Evolutionary conservation across 306 rosid genomes (phyloP).

Genomic region (Oemleria cerasiformis): DNA sequence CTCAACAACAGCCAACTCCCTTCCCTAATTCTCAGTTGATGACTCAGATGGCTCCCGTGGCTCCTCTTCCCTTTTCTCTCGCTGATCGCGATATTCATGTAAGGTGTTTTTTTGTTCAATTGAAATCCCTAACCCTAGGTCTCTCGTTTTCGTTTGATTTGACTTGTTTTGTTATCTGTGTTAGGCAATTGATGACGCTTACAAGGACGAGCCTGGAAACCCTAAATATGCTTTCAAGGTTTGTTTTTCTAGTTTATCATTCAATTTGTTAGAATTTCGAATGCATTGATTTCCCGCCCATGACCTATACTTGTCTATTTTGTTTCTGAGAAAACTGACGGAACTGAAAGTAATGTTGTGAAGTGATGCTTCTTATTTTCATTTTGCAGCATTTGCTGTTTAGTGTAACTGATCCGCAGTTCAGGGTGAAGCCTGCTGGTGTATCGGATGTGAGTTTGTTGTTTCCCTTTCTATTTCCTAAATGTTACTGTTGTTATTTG

Average conservation of each 20-base stretch:
- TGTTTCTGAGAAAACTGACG: background rate
- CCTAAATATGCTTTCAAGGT: slow-evolving; percentile 93
- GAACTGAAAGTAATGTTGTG: background rate
- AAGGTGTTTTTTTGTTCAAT: background rate
- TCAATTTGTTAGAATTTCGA: background rate
- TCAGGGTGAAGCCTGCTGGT: slow-evolving; percentile 82
- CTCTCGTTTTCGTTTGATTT: background rate
- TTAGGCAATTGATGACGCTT: slow-evolving; percentile 82
- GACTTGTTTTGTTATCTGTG: slow-evolving; percentile 10
- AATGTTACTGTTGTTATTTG: background rate
- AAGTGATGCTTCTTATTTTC: background rate
- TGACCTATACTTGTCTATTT: background rate
- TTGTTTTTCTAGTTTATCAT: slow-evolving; percentile 11
- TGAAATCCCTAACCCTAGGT: background rate
- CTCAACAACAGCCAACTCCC: slow-evolving; percentile 41
- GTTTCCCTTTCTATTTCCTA: background rate
- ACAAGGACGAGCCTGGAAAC: slow-evolving; percentile 86
- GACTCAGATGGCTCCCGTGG: slow-evolving; percentile 92
- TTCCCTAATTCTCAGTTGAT: slow-evolving; percentile 62
- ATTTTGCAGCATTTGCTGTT: slow-evolving; percentile 81
- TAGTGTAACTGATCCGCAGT: slow-evolving; percentile 82
- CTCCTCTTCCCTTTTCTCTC: slow-evolving; percentile 81
- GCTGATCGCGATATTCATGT: slow-evolving; percentile 96
- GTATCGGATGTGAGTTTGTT: slow-evolving; percentile 84
- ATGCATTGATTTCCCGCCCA: slow-evolving; percentile 3